Base-by-base conservation (phyloP, 768 basidiomycete species). In the Tylopilus balloui region DNA sequence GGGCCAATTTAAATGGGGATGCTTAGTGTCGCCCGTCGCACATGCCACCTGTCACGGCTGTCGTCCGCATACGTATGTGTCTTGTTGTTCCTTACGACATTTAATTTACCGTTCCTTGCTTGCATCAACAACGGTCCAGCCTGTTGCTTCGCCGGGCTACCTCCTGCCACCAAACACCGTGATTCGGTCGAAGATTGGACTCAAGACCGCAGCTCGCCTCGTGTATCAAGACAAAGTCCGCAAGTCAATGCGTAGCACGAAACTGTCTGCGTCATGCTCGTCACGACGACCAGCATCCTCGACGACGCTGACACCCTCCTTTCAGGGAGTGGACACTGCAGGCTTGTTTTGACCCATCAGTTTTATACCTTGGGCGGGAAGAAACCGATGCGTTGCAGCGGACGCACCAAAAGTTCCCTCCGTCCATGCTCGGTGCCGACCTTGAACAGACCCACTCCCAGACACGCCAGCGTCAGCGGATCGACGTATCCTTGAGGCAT, bases 401-500 rank as follows among this genome's bases (percentile, higher is more conserved):
- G n/a, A n/a, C 77, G 35, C 55, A 83, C 83, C 50, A 78, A 55
- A 25, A 84, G 72, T 8, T 65, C 70, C 47, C 68, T 62, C 49
- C 78, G 71, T 45, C 76, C 78, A 13, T 57, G 55, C 17, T 69
- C 69, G 14, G 75, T 79, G 12, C 77, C 80, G 29, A 76, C 71
- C 60, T 83, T 83, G 58, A 83, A 84, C 25, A 83, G 54, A 3
- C 74, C 78, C 11, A 81, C 77, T 17, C 78, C 80, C 38, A 85
- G 73, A 29, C 78, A 72, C 42, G 80, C 77, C 45, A 85, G 65
- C 6, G 73, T 70, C n/a, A 86, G 66, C 9, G 83, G 81, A 67
- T 83, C 83, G 37, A 79, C 60, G 23, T 74, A 75, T 44, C 83
- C 84, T 67, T 85, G 83, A 34, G 83, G 84, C 29, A 79, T 84